Conservation (phyloP, 345 rosid species). For the Camelina hispida region DNA sequence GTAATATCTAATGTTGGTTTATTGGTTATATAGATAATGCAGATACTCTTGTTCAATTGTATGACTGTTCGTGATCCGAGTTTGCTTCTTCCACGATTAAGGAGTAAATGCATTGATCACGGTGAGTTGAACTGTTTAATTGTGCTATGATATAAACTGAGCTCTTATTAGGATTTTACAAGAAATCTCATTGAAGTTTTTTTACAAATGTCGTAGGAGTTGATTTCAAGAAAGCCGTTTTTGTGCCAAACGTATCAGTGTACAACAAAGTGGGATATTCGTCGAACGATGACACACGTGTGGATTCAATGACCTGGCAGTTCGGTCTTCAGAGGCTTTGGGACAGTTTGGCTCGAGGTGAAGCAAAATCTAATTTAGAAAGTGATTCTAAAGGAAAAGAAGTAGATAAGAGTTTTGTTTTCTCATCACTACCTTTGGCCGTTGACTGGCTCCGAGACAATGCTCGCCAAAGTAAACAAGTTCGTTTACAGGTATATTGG, state of each 20-base stretch:
- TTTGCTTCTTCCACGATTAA: constrained; percentile 73
- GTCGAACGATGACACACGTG: constrained; percentile 48
- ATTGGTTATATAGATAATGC: background rate
- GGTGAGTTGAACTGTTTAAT: constrained; percentile 44
- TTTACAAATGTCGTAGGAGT: constrained; percentile 56
- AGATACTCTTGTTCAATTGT: constrained; percentile 63
- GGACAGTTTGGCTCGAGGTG: constrained; percentile 67
- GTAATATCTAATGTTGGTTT: background rate
- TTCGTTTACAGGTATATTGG: constrained; percentile 76
- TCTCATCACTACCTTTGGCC: constrained; percentile 85
- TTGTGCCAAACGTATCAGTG: constrained; percentile 82
- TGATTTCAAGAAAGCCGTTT: constrained; percentile 81
- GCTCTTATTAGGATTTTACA: background rate
- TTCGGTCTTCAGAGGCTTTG: constrained; percentile 73
- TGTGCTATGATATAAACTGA: background rate
- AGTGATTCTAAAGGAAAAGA: constrained; percentile 49
- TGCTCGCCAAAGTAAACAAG: constrained; percentile 60
- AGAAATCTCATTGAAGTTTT: background rate
- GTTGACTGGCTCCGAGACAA: constrained; percentile 88
- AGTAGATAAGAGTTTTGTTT: constrained; percentile 66
- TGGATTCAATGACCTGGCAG: constrained; percentile 77
- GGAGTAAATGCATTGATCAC: constrained; percentile 54
- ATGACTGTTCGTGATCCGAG: constrained; percentile 92
- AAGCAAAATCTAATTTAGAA: constrained; percentile 2
- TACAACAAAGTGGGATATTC: constrained; percentile 84